These are phyloP conservation scores for Talaromyces sp. DNA, from an alignment of 2,329 filamentous ascomycete genomes.

Conservation along the genomic window DNA sequence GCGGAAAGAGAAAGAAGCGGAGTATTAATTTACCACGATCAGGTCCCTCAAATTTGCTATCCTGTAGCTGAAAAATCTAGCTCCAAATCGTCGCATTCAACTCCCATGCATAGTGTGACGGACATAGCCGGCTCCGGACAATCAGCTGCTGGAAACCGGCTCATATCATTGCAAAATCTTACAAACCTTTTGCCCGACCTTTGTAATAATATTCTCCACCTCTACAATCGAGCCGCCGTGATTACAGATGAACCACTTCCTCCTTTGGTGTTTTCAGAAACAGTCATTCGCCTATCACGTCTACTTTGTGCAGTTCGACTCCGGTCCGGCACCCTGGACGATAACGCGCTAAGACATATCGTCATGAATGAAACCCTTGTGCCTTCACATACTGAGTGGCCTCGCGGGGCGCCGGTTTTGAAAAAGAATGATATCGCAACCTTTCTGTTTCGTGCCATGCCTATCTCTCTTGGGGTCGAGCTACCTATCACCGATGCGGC, in stretches of 20 bases:
- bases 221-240: constrained; percentile 53
- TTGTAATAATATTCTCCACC: constrained; percentile 53
- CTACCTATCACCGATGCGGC: constrained; percentile 73
- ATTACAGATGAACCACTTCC: constrained; percentile 54
- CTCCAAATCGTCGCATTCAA: constrained; percentile 42
- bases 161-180: constrained; percentile 48
- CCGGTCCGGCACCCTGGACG: constrained; percentile 50
- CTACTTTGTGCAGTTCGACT: constrained; percentile 51
- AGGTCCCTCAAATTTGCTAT: constrained; percentile 55
- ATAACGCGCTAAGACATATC: constrained; percentile 56
- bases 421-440: constrained; percentile 61
- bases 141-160: constrained; percentile 46
- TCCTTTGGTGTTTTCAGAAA: constrained; percentile 55
- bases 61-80: constrained; percentile 48
- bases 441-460: constrained; percentile 67
- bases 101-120: constrained; percentile 9
- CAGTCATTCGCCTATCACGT: constrained; percentile 53
- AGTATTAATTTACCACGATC: constrained; percentile 2
- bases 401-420: constrained; percentile 44
- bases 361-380: constrained; percentile 50
- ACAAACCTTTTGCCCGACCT: constrained; percentile 55
- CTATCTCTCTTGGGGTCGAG: constrained; percentile 56
- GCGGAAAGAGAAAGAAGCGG: background rate
- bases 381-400: constrained; percentile 32
- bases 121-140: constrained; percentile 40